Evolutionary conservation across 2,329 filamentous ascomycete genomes (phyloP), one percentile per base, ranked within the genome.

Genomic region (Curvularia sp.): DNA sequence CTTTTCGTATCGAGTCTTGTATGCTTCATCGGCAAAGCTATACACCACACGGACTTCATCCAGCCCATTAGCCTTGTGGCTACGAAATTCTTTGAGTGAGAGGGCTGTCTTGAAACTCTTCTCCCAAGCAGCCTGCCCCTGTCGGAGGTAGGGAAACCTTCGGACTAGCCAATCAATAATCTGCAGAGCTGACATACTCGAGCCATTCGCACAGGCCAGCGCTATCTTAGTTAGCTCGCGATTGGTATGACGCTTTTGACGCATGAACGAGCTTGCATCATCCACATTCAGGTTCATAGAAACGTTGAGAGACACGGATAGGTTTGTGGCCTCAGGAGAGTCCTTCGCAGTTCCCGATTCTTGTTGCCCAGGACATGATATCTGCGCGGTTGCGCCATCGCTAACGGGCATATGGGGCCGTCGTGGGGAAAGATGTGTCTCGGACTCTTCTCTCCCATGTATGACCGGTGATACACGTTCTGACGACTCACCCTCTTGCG

Each of bases 141-240:
- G 53, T 21, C 19, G 36, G 39, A 70, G 57, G 36, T 53, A 41
- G 9, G 61, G 46, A 39, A 70, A 63, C 9, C n/a, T 55, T 13
- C 45, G 38, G 9, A 49, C 48, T 34, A 65, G 36, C 64, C 64
- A 66, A 38, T 54, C 49, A 19, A 55, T 32, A 9, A 60, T 57
- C 18, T 66, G 49, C 21, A 45, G 39, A 13, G 53, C 43, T 19
- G 62, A 63, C 57, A 63, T 47, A n/a, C 32, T 15, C 15, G 43
- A 28, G 12, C 60, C 62, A 21, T 57, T 46, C 8, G 62, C 59
- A 57, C 57, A 55, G n/a, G 57, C 60, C 12, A 65, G 27, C 3
- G 64, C 64, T 51, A 65, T 65, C 19, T 21, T 57, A n/a, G 58
- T 55, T 27, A 65, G 38, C 18, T 65, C 50, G 13, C 54, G 60